Evolutionary conservation across 2,329 filamentous ascomycete genomes (phyloP).

Genomic region (Didymella pomorum): DNA sequence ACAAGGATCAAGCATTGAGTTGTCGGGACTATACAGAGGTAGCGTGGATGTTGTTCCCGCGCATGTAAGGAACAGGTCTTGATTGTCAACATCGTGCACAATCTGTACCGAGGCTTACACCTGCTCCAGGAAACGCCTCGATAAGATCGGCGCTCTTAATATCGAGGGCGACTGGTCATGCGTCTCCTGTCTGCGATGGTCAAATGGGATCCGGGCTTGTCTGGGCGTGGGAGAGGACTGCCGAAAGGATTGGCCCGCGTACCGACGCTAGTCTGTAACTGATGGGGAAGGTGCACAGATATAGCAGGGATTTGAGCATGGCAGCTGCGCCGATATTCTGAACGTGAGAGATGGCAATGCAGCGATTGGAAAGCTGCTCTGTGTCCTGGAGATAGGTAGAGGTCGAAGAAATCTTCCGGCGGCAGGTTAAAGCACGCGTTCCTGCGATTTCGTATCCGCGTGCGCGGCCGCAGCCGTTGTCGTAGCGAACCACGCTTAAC

Average conservation of each 20-base stretch:
- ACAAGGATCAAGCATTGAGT: slow-evolving; percentile 1
- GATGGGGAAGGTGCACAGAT: slow-evolving; percentile 32
- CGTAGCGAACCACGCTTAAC: neutral
- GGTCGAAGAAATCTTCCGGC: neutral
- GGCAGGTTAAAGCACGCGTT: slow-evolving; percentile 7
- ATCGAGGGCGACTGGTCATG: slow-evolving; percentile 8
- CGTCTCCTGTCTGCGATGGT: neutral
- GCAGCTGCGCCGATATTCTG: neutral
- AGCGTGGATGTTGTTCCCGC: neutral
- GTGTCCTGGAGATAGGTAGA: neutral
- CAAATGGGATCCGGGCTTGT: slow-evolving; percentile 5
- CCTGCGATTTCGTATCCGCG: slow-evolving; percentile 6
- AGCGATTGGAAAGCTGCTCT: slow-evolving; percentile 8
- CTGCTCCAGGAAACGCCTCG: slow-evolving; percentile 10
- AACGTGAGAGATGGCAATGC: slow-evolving; percentile 11
- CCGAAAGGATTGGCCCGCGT: slow-evolving; percentile 23
- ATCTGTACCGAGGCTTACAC: slow-evolving; percentile 6
- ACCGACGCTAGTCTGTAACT: slow-evolving; percentile 23
- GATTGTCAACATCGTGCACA: neutral
- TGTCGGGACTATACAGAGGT: neutral
- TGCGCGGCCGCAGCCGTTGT: neutral
- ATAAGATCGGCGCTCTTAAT: slow-evolving; percentile 16
- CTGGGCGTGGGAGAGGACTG: slow-evolving; percentile 18
- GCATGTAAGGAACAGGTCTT: slow-evolving; percentile 1
- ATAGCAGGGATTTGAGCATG: slow-evolving; percentile 1